Conservation (phyloP, 2,329 filamentous ascomycete genomes). For the Trichoderma lentiforme region DNA sequence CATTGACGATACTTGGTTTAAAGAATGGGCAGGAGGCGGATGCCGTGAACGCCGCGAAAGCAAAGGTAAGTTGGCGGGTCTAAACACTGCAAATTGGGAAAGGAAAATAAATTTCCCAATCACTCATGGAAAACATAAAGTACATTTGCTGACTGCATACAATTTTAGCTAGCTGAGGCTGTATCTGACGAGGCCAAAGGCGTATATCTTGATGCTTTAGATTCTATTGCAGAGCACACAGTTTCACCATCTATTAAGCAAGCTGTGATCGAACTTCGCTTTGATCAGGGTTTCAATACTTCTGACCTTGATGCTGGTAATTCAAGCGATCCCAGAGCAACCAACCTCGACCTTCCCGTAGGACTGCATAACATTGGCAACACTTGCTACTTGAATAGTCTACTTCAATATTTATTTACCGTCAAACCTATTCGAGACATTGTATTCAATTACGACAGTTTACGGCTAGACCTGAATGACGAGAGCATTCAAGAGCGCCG, state of each 20-base stretch:
- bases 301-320: background rate
- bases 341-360: conserved; percentile 63
- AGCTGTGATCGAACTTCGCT: conserved; percentile 26
- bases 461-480: conserved; percentile 65
- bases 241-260: conserved; percentile 26
- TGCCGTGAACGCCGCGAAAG: conserved; percentile 26
- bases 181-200: conserved; percentile 29
- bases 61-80: conserved; percentile 26
- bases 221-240: conserved; percentile 34
- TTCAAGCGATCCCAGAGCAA: conserved; percentile 15
- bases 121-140: too few relatives aligned
- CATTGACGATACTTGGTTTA: conserved; percentile 30
- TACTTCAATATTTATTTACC: conserved; percentile 93
- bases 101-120: background rate
- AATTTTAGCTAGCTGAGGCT: conserved; percentile 27
- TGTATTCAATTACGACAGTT: conserved; percentile 70
- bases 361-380: conserved; percentile 93
- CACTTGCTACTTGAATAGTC: conserved; percentile 95
- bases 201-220: conserved; percentile 35
- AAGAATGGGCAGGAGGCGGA: conserved; percentile 5
- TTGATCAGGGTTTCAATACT: conserved; percentile 17
- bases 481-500: conserved; percentile 62
- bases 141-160: background rate
- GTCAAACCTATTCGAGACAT: conserved; percentile 77
- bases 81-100: background rate